These are phyloP conservation scores for Sporothrix mexicana DNA, from an alignment of 2,329 filamentous ascomycete genomes.

Conservation along the genomic window DNA sequence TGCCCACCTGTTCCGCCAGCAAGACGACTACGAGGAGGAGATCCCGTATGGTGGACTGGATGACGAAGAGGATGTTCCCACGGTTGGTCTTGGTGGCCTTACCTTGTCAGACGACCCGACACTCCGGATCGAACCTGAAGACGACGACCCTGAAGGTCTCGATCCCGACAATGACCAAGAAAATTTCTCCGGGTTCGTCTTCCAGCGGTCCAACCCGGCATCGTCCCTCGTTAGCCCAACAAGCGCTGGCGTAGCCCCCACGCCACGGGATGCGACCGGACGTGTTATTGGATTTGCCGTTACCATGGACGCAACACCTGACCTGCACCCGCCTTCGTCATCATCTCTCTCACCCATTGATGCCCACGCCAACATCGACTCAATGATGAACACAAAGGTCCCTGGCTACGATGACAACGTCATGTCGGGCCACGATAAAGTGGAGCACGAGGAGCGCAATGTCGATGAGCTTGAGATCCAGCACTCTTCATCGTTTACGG, in stretches of 20 bases:
- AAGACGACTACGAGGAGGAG: conserved; percentile 51
- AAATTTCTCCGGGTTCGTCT: conserved; percentile 65
- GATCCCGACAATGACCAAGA: conserved; percentile 64
- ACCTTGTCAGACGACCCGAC: conserved; percentile 31
- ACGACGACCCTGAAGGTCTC: conserved; percentile 43
- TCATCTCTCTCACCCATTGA: conserved; percentile 31
- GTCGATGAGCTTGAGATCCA: conserved; percentile 51
- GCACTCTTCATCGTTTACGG: conserved; percentile 38
- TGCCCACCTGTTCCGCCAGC: conserved; percentile 44
- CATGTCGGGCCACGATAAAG: too few relatives aligned
- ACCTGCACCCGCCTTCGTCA: conserved; percentile 38
- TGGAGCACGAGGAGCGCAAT: too few relatives aligned
- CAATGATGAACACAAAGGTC: conserved; percentile 29
- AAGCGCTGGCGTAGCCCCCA: conserved; percentile 54
- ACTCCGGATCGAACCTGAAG: conserved; percentile 35
- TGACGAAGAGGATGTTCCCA: not conserved
- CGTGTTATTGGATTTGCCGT: conserved; percentile 63
- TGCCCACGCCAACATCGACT: conserved; percentile 24
- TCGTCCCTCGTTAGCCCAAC: conserved; percentile 59
- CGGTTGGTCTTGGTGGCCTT: not conserved
- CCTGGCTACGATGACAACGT: not conserved
- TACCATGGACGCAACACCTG: conserved; percentile 53
- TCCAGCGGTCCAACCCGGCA: conserved; percentile 59
- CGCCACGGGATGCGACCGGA: conserved; percentile 62
- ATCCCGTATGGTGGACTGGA: conserved; percentile 49